Evolutionary conservation across 2,329 filamentous ascomycete species (phyloP), one percentile per base, ranked within the genome.

Genomic region (Periconia digitata): DNA sequence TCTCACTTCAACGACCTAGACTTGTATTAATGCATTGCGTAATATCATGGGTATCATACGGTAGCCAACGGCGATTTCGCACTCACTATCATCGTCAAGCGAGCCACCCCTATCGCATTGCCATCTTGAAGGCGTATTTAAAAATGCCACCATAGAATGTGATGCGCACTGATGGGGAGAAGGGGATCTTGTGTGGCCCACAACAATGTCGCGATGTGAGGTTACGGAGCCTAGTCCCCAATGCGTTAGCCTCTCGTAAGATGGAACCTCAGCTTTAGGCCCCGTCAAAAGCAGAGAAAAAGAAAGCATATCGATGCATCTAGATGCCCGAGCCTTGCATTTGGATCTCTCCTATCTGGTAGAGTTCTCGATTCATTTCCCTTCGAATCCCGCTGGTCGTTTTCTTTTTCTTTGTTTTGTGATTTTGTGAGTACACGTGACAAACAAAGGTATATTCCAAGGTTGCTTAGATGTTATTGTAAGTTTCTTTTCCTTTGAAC

Each of bases 301-400:
- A 59, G 16, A 50, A 55, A 18, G 47, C 51, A 21, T 36, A 20
- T 12, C 37, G 18, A 18, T 15, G 27, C n/a, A 15, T 32, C 27
- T 32, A 32, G 27, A 32, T 32, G 27, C n/a, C 27, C 27, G 8
- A 32, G 12, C 38, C 23, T 40, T 21, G n/a, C 37, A 21, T 15
- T n/a, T n/a, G n/a, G n/a, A n/a, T n/a, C n/a, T n/a, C n/a, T n/a
- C n/a, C n/a, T n/a, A n/a, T n/a, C n/a, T n/a, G n/a, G n/a, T n/a
- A n/a, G n/a, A 40, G 16, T 21, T 24, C 3, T 12, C n/a, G 27
- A 13, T 32, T 10, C 8, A 32, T 10, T 13, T 13, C n/a, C 3
- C 27, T 32, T 32, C 8, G n/a, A 32, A 13, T 12, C 4, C 12
- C 5, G 12, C n/a, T 32, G 10, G n/a, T 27, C 24, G 24, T 27